Evolutionary conservation across 2,329 filamentous ascomycete genomes (phyloP).

Genomic region (Basipetospora chlamydospora): DNA sequence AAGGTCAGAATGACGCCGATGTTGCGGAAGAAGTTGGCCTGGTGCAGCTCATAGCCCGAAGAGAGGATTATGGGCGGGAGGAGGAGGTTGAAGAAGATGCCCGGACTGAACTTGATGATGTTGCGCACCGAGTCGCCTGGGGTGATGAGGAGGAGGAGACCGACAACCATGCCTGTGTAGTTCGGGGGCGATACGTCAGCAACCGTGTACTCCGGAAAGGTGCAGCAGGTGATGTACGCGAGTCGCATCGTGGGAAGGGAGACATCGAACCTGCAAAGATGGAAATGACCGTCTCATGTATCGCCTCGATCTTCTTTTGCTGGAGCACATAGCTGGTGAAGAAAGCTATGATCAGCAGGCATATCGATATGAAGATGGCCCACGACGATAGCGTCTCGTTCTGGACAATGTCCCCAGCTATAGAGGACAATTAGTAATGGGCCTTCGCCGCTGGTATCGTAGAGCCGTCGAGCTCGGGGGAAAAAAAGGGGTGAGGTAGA

Average conservation of each 20-base stretch:
- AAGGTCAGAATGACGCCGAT: constrained; percentile 96
- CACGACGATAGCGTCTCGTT: constrained; percentile 94
- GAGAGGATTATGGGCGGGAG: constrained; percentile 97
- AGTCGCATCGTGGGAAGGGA: neutral
- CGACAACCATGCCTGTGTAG: constrained; percentile 95
- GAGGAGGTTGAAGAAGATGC: constrained; percentile 98
- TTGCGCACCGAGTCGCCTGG: constrained; percentile 74
- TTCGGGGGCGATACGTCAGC: constrained; percentile 1
- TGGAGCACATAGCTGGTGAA: constrained; percentile 96
- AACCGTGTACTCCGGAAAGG: neutral
- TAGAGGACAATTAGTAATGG: too few relatives aligned
- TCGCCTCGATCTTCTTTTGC: constrained; percentile 89
- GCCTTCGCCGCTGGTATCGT: too few relatives aligned
- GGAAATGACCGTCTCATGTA: constrained; percentile 95
- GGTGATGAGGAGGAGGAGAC: constrained; percentile 70
- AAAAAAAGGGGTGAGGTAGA: neutral
- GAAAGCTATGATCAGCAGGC: constrained; percentile 83
- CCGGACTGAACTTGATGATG: constrained; percentile 92
- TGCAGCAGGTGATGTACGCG: neutral
- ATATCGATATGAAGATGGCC: constrained; percentile 93
- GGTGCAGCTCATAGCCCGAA: constrained; percentile 92
- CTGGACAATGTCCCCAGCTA: constrained; percentile 65
- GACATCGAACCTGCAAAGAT: constrained; percentile 70
- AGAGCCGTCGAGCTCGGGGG: constrained; percentile 15
- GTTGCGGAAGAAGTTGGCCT: constrained; percentile 98